Conservation (phyloP, 306 rosid genomes). For the apple (Malus domestica) region ASM211411v1 NC_041795.1:23359001-23359500, state of each 20-base stretch:
- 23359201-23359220: constrained; percentile 30
- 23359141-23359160: constrained; percentile 92
- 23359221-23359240: constrained; percentile 21
- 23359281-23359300: constrained; percentile 46
- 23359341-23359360: constrained; percentile 90
- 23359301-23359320: constrained; percentile 64
- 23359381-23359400: constrained; percentile 78
- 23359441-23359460: constrained; percentile 19
- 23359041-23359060: constrained; percentile 73
- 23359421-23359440: constrained; percentile 46
- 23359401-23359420: constrained; percentile 33
- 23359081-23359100: constrained; percentile 96
- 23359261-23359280: constrained; percentile 11
- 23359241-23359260: constrained; percentile 8
- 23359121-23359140: constrained; percentile 81
- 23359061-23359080: constrained; percentile 97
- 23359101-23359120: constrained; percentile 87
- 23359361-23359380: constrained; percentile 96
- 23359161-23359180: constrained; percentile 92
- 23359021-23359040: constrained; percentile 47
- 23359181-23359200: constrained; percentile 38
- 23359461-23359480: not conserved
- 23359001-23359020: constrained; percentile 50
- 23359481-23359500: constrained; percentile 41
- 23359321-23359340: constrained; percentile 65